Conservation (phyloP, 495 filamentous ascomycete genomes). For the Aspergillus nanangensis region DNA sequence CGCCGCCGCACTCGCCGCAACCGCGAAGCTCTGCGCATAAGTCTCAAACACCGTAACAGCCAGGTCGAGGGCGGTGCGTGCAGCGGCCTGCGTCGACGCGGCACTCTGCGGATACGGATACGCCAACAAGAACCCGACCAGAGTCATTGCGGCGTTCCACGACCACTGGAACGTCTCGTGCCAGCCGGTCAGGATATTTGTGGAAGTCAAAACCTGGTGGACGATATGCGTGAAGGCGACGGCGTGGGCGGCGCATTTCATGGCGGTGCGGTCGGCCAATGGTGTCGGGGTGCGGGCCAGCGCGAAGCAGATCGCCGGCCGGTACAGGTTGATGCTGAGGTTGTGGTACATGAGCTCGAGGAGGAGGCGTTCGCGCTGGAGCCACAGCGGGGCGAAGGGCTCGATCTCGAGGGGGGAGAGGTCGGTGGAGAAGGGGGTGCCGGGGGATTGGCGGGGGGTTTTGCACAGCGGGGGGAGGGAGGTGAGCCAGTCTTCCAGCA, state of each 20-base stretch:
- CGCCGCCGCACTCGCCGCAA: slow-evolving; percentile 36
- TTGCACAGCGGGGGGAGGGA: slow-evolving; percentile 37
- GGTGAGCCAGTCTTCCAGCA: slow-evolving; percentile 23
- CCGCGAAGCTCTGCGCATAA: slow-evolving; percentile 38
- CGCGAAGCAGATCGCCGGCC: slow-evolving; percentile 19
- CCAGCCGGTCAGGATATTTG: slow-evolving; percentile 43
- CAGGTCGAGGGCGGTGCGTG: slow-evolving; percentile 32
- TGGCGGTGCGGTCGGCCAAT: slow-evolving; percentile 25
- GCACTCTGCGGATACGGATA: slow-evolving; percentile 36
- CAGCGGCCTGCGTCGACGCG: slow-evolving; percentile 18
- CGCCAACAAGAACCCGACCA: slow-evolving; percentile 45
- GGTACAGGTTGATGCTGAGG: slow-evolving; percentile 17
- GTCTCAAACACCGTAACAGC: slow-evolving; percentile 41
- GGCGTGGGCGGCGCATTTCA: slow-evolving; percentile 40
- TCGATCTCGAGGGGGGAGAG: slow-evolving; percentile 31
- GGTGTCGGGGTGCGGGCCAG: background rate
- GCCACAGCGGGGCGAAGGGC: slow-evolving; percentile 26
- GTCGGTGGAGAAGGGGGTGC: slow-evolving; percentile 40
- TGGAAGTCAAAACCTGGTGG: slow-evolving; percentile 42
- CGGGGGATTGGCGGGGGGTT: slow-evolving; percentile 24
- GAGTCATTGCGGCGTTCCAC: slow-evolving; percentile 48
- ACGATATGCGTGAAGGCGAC: slow-evolving; percentile 46
- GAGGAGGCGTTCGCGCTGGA: slow-evolving; percentile 25
- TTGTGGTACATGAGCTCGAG: slow-evolving; percentile 29
- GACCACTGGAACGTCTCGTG: slow-evolving; percentile 48